Evolutionary conservation across 352 stramenopile genomes (phyloP), one percentile per base, ranked within the genome.

Genomic region (Phytophthora lateralis): DNA sequence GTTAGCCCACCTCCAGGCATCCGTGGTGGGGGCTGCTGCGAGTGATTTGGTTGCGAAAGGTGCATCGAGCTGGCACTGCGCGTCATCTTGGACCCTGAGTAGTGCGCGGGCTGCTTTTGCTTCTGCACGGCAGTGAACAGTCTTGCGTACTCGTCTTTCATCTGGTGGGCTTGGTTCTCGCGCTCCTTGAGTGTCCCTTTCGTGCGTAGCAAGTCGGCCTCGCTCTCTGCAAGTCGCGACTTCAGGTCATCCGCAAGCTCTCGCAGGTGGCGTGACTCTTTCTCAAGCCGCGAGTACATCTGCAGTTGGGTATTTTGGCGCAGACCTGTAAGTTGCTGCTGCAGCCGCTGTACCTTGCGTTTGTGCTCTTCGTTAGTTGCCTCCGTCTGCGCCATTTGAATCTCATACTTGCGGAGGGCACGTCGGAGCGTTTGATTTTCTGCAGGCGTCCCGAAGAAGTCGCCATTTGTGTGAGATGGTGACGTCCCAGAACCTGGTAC

Each of bases 81-180:
- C 30, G 60, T 18, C 41, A 74, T 15, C 30, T 68, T 73, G 2
- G 54, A 58, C 27, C 60, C 60, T 12, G 69, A 68, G 21, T 59
- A 63, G 21, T 68, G 64, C 2, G 21, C 18, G 17, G 59, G 50
- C 18, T 75, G 72, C 62, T 89, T 91, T 61, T 80, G 65, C 67
- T 85, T 88, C 37, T 91, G 84, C 12, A 93, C 59, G 26, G 75
- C 76, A 15, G 59, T 60, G 39, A 93, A 93, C 11, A 93, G 50
- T 34, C 79, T 88, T 49, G 82, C 78, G 61, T 93, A 93, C 55
- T 93, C 84, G 37, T 82, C 69, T 32, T 81, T 85, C 82, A 89
- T 91, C 21, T 73, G 66, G 12, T 76, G 63, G 24, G 88, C 72
- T n/a, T 71, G 53, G 7, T 37, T 37, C 10, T 88, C 78, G 12